These are phyloP conservation scores for Citrullus amarus DNA, from an alignment of 306 rosid genomes.

Conservation along the genomic window DNA sequence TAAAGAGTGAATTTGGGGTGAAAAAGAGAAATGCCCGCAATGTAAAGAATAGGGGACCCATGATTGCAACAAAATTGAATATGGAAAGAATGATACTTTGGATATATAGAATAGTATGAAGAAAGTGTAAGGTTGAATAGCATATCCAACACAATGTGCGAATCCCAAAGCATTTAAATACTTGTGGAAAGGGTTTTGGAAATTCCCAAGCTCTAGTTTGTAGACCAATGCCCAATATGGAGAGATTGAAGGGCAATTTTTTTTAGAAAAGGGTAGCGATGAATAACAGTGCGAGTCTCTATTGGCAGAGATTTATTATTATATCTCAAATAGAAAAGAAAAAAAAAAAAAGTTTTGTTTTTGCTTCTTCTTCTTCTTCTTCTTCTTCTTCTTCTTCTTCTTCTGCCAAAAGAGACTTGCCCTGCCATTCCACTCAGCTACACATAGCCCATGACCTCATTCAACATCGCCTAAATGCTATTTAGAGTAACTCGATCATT, in stretches of 20 bases:
- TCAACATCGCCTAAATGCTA: too few relatives aligned
- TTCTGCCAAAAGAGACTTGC: conserved; percentile 7
- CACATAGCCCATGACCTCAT: too few relatives aligned
- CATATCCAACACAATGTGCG: conserved; percentile 6
- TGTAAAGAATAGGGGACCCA: background rate
- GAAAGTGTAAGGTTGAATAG: background rate
- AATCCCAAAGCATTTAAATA: background rate
- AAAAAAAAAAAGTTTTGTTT: background rate
- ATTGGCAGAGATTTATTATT: background rate
- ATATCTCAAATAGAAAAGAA: background rate
- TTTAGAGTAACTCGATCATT: too few relatives aligned
- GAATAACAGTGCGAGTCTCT: conserved; percentile 13
- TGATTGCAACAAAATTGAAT: background rate
- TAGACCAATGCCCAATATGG: background rate
- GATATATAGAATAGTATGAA: background rate
- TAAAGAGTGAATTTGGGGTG: background rate
- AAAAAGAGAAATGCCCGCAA: background rate
- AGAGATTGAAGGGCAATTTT: background rate
- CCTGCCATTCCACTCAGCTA: background rate
- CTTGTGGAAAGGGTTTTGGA: background rate
- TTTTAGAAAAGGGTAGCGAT: background rate
- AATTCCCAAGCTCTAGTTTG: background rate
- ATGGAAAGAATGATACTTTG: background rate
- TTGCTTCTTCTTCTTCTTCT: background rate
- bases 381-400: background rate